phyloP scores from a whole-genome alignment of 768 basidiomycete species.

The Trametes cingulata region DNA sequence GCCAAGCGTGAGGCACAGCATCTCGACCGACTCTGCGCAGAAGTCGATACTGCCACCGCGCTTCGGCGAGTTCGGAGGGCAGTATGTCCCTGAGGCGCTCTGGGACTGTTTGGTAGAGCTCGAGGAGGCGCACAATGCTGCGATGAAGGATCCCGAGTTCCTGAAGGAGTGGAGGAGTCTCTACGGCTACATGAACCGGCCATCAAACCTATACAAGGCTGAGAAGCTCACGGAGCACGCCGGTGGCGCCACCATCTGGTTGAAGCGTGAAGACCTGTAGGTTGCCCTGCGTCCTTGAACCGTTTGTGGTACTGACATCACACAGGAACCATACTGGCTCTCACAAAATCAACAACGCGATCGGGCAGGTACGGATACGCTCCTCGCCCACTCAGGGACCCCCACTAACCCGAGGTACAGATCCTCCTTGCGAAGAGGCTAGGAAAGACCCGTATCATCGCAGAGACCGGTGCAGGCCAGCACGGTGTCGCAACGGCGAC shows the following conservation, averaged over 20 bases:
- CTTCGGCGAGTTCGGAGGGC: slow-evolving; percentile 96
- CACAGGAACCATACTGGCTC: slow-evolving; percentile 94
- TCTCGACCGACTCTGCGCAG: slow-evolving; percentile 31
- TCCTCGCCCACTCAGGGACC: background rate
- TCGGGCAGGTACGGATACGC: slow-evolving; percentile 73
- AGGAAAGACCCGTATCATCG: slow-evolving; percentile 96
- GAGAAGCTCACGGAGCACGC: slow-evolving; percentile 87
- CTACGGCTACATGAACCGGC: slow-evolving; percentile 94
- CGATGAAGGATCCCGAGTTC: slow-evolving; percentile 86
- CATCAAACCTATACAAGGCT: slow-evolving; percentile 88
- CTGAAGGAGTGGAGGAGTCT: slow-evolving; percentile 88
- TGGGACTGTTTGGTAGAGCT: slow-evolving; percentile 90
- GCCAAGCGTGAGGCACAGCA: slow-evolving; percentile 34
- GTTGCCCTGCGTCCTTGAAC: slow-evolving; percentile 30
- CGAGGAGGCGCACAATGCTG: slow-evolving; percentile 86
- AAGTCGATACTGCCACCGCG: slow-evolving; percentile 65
- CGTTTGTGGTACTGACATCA: background rate
- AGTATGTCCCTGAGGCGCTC: slow-evolving; percentile 96
- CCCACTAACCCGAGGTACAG: slow-evolving; percentile 40
- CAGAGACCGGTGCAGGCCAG: slow-evolving; percentile 98
- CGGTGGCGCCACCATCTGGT: slow-evolving; percentile 95
- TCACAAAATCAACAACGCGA: slow-evolving; percentile 99
- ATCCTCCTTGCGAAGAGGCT: slow-evolving; percentile 91
- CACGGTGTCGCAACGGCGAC: slow-evolving; percentile 99
- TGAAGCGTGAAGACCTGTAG: slow-evolving; percentile 92